Base-by-base conservation (phyloP, 2,329 filamentous ascomycete genomes). In the Cytospora leucostoma region DNA sequence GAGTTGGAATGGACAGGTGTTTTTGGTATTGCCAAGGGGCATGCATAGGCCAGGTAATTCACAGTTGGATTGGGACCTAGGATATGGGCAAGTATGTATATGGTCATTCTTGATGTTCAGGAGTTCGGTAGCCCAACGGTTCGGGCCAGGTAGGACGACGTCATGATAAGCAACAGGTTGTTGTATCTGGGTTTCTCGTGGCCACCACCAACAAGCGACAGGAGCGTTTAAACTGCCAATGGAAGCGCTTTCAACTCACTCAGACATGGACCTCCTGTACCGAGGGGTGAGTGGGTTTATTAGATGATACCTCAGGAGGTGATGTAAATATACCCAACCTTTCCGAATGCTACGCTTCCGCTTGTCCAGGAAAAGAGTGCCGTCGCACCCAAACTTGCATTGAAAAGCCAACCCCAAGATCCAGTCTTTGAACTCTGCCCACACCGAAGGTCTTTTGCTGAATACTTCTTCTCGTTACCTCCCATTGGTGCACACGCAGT, bases 281-380 rank as follows among this genome's bases (percentile, higher is more conserved):
- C 44, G n/a, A 27, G 5, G 19, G 4, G 21, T 21, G 19, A 27
- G 27, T 15, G 13, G 27, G 4, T 35, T 19, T 52, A 2, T 35
- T 19, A 33, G 32, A 34, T 34, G 12, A 56, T 32, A 47, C 3
- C 33, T 17, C 19, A 49, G 33, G 13, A 34, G 38, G 1, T 34
- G 19, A 15, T 32, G 3, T 4, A 19, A 57, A 49, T 32, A 61
- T 55, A 61, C 21, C 51, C 51, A 35, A 55, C 37, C 44, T 47
- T 33, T 54, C 32, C 59, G 38, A 61, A 61, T 61, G 59, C 59
- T 61, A 21, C 54, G 49, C 59, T 55, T 52, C 51, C 52, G 59
- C 51, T 61, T 51, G 38, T 33, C n/a, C 44, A 3, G 8, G 19
- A 47, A 21, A 19, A 19, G 44, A 47, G 44, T 47, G 44, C 44